Evolutionary conservation across 108 stramenopile species (phyloP), one percentile per base, ranked within the genome.

Genomic region (Skeletonema menzelii): DNA sequence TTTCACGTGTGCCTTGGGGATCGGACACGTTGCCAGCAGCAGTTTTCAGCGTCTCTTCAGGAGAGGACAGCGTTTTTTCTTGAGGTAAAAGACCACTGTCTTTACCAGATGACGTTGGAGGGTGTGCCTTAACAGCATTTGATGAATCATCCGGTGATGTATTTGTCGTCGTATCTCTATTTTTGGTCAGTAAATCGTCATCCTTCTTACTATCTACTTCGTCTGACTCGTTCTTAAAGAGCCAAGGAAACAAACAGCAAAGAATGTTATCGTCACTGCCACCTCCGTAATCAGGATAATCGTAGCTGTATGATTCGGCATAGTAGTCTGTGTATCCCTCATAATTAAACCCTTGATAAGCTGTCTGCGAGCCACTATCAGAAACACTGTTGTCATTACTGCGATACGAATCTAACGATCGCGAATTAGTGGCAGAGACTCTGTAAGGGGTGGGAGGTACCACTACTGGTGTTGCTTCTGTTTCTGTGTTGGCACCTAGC

Each of bases 261-360:
- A 68, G 34, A 15, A 68, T 63, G 64, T 40, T 34, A 5, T 32
- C 34, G 30, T 61, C 4, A 28, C 24, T 44, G 47, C 70, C 19
- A 56, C 38, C 13, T 19, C 37, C 27, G 26, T 59, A 22, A 37
- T 66, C 32, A 2, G 49, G 49, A 53, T 53, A 24, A 38, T 53
- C 70, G 46, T 57, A 49, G 40, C 46, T 70, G 56, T 60, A 63
- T 38, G 40, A 63, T 32, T 76, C 76, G 38, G 64, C 56, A 47
- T 81, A 81, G 38, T 81, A 81, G 35, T 81, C 80, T 13, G 60
- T 37, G 27, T 76, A 81, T 26, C 76, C 80, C 70, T 81, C 80
- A 38, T 81, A 81, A 4, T 81, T 70, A 37, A 81, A 77, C 11
- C 71, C 71, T 32, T 69, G 67, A 32, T 69, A 75, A 38, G 40